A percentile compares a stretch with the other conserved stretches of the same genome.
phyloP scores from a whole-genome alignment of 805 yeast species.

The Starmera caribaea region DNA sequence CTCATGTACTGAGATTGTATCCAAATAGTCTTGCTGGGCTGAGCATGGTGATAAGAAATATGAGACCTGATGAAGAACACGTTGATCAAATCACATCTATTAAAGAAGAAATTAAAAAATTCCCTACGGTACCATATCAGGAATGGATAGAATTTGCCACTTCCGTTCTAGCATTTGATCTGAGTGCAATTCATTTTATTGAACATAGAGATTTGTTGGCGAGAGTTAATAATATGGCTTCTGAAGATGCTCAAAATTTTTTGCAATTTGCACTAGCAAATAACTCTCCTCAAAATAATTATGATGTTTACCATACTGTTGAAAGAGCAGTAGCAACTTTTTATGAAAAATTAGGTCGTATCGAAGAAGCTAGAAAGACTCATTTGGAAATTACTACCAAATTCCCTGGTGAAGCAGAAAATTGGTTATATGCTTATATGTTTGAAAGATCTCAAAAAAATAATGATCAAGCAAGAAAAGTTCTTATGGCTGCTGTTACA shows the following conservation, averaged over 20 bases:
- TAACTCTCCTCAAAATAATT: slow-evolving; percentile 8
- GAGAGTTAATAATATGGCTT: neutral
- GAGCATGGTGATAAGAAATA: neutral
- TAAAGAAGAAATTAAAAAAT: too few relatives aligned
- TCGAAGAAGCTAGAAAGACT: slow-evolving; percentile 19
- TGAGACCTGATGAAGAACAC: neutral
- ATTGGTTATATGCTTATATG: slow-evolving; percentile 36
- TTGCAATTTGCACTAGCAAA: slow-evolving; percentile 18
- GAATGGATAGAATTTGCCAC: slow-evolving; percentile 27
- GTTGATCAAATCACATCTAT: neutral
- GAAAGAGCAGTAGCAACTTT: slow-evolving; percentile 32
- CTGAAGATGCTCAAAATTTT: slow-evolving; percentile 4
- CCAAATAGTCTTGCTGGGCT: too few relatives aligned
- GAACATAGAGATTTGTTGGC: slow-evolving; percentile 3
- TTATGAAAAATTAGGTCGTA: slow-evolving; percentile 21
- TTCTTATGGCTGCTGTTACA: slow-evolving; percentile 25
- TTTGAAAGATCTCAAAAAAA: slow-evolving; percentile 28
- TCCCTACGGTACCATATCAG: slow-evolving; percentile 8
- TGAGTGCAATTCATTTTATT: neutral
- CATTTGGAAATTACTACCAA: slow-evolving; percentile 17
- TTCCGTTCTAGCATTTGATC: slow-evolving; percentile 15
- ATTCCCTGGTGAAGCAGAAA: slow-evolving; percentile 28
- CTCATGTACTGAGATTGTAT: too few relatives aligned
- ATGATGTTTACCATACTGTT: slow-evolving; percentile 31
- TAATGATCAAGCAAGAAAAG: slow-evolving; percentile 11